Conservation (phyloP, 2,329 filamentous ascomycete species). For the Aureobasidium musti region DNA sequence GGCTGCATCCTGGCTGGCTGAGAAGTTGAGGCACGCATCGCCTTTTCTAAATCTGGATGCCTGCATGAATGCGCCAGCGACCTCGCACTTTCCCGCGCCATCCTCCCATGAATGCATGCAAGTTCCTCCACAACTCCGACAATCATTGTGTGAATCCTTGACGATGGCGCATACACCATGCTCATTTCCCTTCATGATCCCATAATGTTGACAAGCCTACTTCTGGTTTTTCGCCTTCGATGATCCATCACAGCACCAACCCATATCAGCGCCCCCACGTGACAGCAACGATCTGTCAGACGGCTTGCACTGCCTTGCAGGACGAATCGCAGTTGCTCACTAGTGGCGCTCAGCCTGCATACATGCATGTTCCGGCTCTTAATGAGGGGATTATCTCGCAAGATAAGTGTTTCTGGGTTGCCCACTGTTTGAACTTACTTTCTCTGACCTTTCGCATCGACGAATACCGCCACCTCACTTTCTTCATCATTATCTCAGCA, state of each 20-base stretch:
- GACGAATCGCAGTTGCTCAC: background rate
- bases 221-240: background rate
- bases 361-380: background rate
- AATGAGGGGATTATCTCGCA: background rate
- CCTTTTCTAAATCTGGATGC: background rate
- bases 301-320: background rate
- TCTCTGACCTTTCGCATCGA: background rate
- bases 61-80: background rate
- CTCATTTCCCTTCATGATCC: background rate
- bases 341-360: background rate
- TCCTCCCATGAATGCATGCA: background rate
- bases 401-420: background rate
- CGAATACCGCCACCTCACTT: background rate
- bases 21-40: background rate
- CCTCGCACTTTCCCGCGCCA: background rate
- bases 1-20: background rate
- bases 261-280: background rate
- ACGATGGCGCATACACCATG: background rate
- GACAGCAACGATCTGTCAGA: background rate
- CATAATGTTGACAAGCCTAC: background rate
- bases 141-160: background rate
- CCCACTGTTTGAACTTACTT: background rate
- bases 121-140: background rate
- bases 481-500: background rate
- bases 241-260: background rate